These are phyloP conservation scores for Anacardium occidentale DNA, from an alignment of 345 rosid genomes.

Conservation along the genomic window DNA sequence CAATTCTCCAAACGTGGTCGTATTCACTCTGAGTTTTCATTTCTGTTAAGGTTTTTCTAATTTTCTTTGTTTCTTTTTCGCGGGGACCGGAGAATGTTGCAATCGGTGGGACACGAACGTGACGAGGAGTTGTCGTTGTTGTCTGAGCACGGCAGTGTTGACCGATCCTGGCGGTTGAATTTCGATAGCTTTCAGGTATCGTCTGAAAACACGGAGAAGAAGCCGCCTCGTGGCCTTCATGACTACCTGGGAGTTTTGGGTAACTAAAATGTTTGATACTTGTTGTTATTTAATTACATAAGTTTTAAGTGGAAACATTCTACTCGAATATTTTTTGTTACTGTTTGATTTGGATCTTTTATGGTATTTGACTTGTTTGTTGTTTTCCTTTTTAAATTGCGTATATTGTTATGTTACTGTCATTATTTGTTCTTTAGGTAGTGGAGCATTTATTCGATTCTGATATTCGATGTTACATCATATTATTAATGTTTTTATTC, in stretches of 20 bases:
- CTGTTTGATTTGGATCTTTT: neutral
- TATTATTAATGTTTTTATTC: constrained; percentile 8
- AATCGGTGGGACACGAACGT: constrained; percentile 24
- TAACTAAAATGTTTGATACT: constrained; percentile 18
- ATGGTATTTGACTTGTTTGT: neutral
- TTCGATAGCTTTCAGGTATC: constrained; percentile 71
- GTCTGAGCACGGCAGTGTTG: constrained; percentile 44
- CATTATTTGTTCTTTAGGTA: neutral
- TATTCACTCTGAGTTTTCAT: constrained; percentile 19
- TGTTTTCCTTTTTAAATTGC: neutral
- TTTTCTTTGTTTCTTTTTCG: neutral
- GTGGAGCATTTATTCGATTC: constrained; percentile 23
- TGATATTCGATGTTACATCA: neutral
- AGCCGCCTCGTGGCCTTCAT: constrained; percentile 51
- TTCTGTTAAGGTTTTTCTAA: neutral
- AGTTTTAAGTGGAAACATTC: neutral
- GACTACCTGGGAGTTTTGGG: constrained; percentile 81
- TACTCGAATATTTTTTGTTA: neutral
- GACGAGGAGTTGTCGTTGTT: constrained; percentile 68
- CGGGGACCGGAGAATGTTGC: constrained; percentile 37
- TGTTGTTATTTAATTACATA: neutral
- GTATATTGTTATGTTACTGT: neutral
- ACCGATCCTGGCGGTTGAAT: constrained; percentile 85
- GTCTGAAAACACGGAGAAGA: constrained; percentile 52
- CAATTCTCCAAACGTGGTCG: constrained; percentile 25